Conservation (phyloP, 257 asterid species). For the Solanum clarkiae region DNA sequence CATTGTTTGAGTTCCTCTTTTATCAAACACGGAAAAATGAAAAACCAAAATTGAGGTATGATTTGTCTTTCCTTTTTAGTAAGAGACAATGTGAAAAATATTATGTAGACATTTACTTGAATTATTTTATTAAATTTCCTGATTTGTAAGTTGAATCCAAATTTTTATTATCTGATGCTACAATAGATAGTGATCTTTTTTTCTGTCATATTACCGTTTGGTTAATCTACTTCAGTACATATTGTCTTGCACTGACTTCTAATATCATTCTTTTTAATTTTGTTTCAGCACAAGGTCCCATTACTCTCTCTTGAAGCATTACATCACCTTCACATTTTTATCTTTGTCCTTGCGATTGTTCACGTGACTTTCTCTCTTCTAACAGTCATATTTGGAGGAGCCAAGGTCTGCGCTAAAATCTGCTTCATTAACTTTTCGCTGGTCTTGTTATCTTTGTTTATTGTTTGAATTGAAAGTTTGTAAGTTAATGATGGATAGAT, state of each 20-base stretch:
- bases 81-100: background rate
- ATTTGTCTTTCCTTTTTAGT: background rate
- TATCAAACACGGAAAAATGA: background rate
- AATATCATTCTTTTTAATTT: background rate
- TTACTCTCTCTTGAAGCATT: slow-evolving; percentile 59
- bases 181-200: background rate
- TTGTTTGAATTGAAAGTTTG: background rate
- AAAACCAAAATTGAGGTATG: background rate
- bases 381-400: slow-evolving; percentile 65
- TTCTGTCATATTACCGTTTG: no score
- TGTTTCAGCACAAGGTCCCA: slow-evolving; percentile 52
- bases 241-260: background rate
- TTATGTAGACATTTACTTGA: background rate
- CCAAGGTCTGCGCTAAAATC: slow-evolving; percentile 28
- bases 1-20: background rate
- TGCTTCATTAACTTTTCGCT: background rate
- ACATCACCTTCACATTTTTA: slow-evolving; percentile 77
- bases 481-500: slow-evolving; percentile 33
- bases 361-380: slow-evolving; percentile 76
- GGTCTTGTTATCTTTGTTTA: background rate
- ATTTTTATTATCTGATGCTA: background rate
- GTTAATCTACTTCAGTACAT: background rate
- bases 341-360: slow-evolving; percentile 78
- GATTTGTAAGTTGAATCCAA: background rate
- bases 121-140: background rate